Conservation (phyloP, 768 basidiomycete species). For the Leucocoprinus sp. region DNA sequence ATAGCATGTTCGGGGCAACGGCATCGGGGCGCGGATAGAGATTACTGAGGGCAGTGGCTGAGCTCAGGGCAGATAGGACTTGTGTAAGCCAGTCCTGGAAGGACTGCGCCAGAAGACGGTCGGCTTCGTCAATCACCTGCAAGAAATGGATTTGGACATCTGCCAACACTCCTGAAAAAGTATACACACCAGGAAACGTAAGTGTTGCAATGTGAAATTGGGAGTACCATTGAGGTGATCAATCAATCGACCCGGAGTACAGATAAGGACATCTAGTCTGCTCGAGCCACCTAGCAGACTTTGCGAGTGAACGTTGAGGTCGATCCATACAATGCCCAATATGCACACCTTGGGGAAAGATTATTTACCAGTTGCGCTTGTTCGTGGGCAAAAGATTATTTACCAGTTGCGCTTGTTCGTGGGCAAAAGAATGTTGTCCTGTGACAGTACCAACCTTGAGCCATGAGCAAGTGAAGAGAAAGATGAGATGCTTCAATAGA, state of each 20-base stretch:
- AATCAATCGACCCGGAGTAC: constrained; percentile 91
- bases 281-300: constrained; percentile 82
- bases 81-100: constrained; percentile 93
- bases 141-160: background rate
- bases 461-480: background rate
- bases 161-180: background rate
- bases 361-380: constrained; percentile 74
- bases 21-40: constrained; percentile 36
- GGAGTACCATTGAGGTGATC: constrained; percentile 86
- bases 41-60: constrained; percentile 10
- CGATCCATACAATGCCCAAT: background rate
- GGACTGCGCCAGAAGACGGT: constrained; percentile 88
- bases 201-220: constrained; percentile 88
- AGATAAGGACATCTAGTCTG: constrained; percentile 89
- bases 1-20: constrained; percentile 53
- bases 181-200: constrained; percentile 79
- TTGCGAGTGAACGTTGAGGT: background rate
- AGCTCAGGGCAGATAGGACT: constrained; percentile 68
- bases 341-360: constrained; percentile 38
- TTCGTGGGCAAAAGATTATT: constrained; percentile 90
- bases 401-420: constrained; percentile 82
- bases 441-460: constrained; percentile 74
- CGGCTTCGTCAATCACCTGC: constrained; percentile 96
- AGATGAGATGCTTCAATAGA: background rate
- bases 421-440: constrained; percentile 89